Percentiles rank a stretch among this genome's conserved stretches.
These are phyloP conservation scores for Alternaria novae-zelandiae DNA, from an alignment of 2,329 filamentous ascomycete genomes.

Conservation along the genomic window DNA sequence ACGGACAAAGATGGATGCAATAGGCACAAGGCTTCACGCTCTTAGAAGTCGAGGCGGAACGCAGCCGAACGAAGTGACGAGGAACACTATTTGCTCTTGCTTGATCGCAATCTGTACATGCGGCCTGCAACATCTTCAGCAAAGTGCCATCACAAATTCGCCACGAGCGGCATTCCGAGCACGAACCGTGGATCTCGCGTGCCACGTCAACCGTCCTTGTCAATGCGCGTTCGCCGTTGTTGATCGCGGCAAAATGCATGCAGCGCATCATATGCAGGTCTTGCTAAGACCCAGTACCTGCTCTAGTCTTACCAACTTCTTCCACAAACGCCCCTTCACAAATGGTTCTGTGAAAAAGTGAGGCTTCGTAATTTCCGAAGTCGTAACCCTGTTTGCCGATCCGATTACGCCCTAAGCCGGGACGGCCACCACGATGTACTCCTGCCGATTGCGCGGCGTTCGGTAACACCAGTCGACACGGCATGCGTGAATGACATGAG, in stretches of 20 bases:
- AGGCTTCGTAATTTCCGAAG: neutral
- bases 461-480: neutral
- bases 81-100: neutral
- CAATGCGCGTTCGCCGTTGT: neutral
- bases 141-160: neutral
- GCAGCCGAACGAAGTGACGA: neutral
- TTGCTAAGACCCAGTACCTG: neutral
- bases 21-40: neutral
- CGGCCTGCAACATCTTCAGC: neutral
- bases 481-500: neutral
- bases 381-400: neutral
- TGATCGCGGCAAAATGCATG: neutral
- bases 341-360: neutral
- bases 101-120: neutral
- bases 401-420: neutral
- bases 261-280: neutral
- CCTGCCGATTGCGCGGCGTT: neutral
- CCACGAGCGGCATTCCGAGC: neutral
- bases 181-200: neutral
- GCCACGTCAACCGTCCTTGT: neutral
- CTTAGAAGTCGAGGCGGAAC: neutral
- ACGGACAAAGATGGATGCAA: neutral
- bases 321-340: neutral
- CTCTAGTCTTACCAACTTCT: neutral
- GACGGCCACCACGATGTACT: neutral